Evolutionary conservation across 2,329 filamentous ascomycete genomes (phyloP), one percentile per base, ranked within the genome.

Genomic region (Pseudogymnoascus sp.): DNA sequence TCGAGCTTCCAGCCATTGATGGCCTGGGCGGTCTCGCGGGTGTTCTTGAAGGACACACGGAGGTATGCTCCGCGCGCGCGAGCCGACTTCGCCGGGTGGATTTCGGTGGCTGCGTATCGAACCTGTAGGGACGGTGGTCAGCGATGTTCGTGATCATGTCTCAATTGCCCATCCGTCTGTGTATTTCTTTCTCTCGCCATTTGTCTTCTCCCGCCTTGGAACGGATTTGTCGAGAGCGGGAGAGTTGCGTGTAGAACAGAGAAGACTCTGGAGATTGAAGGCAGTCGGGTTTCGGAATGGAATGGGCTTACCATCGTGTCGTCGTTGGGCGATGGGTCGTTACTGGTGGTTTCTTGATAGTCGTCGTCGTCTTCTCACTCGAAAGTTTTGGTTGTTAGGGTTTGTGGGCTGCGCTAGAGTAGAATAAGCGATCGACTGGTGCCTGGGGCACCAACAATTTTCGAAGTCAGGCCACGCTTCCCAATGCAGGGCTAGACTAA

Each of bases 31-130:
- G 93, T 97, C 86, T 99, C 96, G 78, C 95, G 92, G 79, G 95
- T 99, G 89, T 99, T 99, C 89, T 99, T 99, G 91, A 97, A 99
- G 75, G 91, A 96, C 75, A 97, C 93, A 79, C 95, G 92, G 76
- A 99, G 90, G 87, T 97, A 99, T 79, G 93, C 92, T 82, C 96
- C 95, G 82, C 95, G 93, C 78, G 93, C 90, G 84, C 93, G 91
- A 81, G 95, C 95, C 83, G 91, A 96, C 87, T 96, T 97, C 74
- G 88, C 85, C 80, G 88, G 82, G 75, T 89, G 84, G 79, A 96
- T 93, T 79, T 92, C 86, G 77, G 88, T 90, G 78, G 90, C 90
- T 82, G 91, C 91, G 92, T 97, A 97, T 82, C 93, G 91, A 85
- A 96, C 91, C 92, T 96, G 62, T 63, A 36, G 53, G 16, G 59